These are phyloP conservation scores for Trichoderma parareesei DNA, from an alignment of 495 filamentous ascomycete genomes.

Conservation along the genomic window DNA sequence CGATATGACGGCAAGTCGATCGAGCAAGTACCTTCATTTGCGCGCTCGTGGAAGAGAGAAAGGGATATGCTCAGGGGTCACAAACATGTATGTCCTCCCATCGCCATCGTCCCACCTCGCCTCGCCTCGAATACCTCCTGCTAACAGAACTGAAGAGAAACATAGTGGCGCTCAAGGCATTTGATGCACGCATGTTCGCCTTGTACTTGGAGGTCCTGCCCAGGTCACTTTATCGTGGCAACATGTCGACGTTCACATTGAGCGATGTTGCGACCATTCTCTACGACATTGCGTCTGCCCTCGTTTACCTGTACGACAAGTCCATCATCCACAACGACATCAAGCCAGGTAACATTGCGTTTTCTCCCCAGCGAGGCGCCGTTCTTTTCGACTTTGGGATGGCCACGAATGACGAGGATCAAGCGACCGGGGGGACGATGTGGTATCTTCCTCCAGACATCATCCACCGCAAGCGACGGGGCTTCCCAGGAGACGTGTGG, in stretches of 20 bases:
- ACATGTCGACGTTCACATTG: not conserved
- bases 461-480: not conserved
- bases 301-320: not conserved
- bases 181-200: not conserved
- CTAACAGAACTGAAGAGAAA: not conserved
- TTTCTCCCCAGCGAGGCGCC: not conserved
- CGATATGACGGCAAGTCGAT: not conserved
- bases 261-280: not conserved
- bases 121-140: not conserved
- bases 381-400: slow-evolving; percentile 1
- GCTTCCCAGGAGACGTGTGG: slow-evolving; percentile 6
- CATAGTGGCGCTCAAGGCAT: not conserved
- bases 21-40: not conserved
- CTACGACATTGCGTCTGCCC: not conserved
- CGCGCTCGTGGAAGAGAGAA: not conserved
- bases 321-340: not conserved
- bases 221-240: not conserved
- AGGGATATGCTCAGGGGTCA: not conserved
- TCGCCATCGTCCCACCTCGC: too few relatives aligned
- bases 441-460: slow-evolving; percentile 7
- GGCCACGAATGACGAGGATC: not conserved
- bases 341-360: not conserved
- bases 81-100: not conserved
- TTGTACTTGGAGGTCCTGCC: not conserved
- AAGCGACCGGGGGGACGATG: not conserved